Evolutionary conservation across 2,329 filamentous ascomycete genomes (phyloP), one percentile per base, ranked within the genome.

Genomic region (Exutisphaerella laricina): DNA sequence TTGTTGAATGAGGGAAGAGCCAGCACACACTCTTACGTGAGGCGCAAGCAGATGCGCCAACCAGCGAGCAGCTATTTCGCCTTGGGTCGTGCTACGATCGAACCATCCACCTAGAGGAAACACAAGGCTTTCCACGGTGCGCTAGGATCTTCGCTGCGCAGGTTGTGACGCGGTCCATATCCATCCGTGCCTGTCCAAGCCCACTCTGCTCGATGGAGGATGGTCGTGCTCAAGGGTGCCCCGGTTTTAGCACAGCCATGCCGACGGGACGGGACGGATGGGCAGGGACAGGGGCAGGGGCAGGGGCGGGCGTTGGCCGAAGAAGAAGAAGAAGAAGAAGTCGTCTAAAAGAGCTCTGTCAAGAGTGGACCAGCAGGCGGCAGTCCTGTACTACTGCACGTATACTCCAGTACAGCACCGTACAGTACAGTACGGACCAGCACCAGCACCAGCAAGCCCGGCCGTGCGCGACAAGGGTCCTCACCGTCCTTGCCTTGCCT

Each of bases 71-170:
- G 38, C 38, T 45, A 53, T 50, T 37, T 48, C 45, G 44, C 39
- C 50, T 50, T 53, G 49, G 49, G 49, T 51, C 49, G 49, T 51
- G 49, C 51, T 51, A 46, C 46, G 39, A 40, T 54, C 51, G 51
- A 51, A 51, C 49, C 51, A 54, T 54, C 42, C 44, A 42, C 43
- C 44, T 41, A 45, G 49, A 41, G 43, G 46, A 41, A 43, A 47
- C 39, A 48, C 46, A 51, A 46, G 50, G 50, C 50, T 43, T 44
- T 42, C 36, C 39, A 42, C 37, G 37, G 37, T 39, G 41, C 42
- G 43, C 50, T 37, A 45, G 50, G 50, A 53, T 53, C 40, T 53
- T 51, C 50, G 50, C 48, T 53, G 50, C 45, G 50, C 48, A 53
- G 43, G 17, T 39, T 53, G 48, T 51, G 50, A 53, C 48, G 50